phyloP scores from a whole-genome alignment of 2,329 filamentous ascomycete genomes.

The Cordyceps farinosa region DNA sequence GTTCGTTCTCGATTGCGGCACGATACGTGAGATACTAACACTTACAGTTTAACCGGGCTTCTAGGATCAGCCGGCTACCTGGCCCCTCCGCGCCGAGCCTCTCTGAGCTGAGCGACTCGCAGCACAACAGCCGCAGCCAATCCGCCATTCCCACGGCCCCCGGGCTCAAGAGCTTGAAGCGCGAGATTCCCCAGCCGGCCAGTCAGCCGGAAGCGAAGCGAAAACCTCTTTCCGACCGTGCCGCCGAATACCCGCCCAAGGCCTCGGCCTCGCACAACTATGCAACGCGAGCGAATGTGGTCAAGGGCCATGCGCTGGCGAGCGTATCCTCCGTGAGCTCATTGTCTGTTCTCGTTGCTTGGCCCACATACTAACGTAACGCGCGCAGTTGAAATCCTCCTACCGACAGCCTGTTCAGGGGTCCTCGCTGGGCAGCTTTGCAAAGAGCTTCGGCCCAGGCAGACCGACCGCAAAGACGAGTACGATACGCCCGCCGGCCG shows the following conservation, averaged over 20 bases:
- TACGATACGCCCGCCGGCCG: slow-evolving; percentile 47
- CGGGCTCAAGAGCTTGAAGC: slow-evolving; percentile 46
- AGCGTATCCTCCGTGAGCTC: slow-evolving; percentile 12
- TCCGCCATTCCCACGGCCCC: slow-evolving; percentile 37
- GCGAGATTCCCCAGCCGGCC: slow-evolving; percentile 46
- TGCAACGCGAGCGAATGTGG: slow-evolving; percentile 40
- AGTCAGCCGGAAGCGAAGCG: slow-evolving; percentile 57
- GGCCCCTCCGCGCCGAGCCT: slow-evolving; percentile 32
- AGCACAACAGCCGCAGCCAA: slow-evolving; percentile 53
- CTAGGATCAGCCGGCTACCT: slow-evolving; percentile 17
- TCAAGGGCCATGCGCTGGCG: slow-evolving; percentile 42
- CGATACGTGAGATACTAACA: background rate
- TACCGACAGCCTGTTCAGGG: slow-evolving; percentile 34
- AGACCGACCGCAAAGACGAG: slow-evolving; percentile 45
- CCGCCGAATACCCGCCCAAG: slow-evolving; percentile 48
- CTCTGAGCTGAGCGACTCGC: slow-evolving; percentile 57
- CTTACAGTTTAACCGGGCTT: slow-evolving; percentile 7
- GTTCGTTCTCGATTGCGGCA: background rate
- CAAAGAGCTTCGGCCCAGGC: slow-evolving; percentile 54
- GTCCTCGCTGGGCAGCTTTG: slow-evolving; percentile 44
- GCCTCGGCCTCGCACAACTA: slow-evolving; percentile 36
- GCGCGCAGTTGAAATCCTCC: slow-evolving; percentile 22
- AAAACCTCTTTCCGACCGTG: slow-evolving; percentile 54
- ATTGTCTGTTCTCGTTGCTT: background rate
- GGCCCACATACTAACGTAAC: background rate